Conservation (phyloP, 2,329 filamentous ascomycete genomes). For the Botrytis aclada region DNA sequence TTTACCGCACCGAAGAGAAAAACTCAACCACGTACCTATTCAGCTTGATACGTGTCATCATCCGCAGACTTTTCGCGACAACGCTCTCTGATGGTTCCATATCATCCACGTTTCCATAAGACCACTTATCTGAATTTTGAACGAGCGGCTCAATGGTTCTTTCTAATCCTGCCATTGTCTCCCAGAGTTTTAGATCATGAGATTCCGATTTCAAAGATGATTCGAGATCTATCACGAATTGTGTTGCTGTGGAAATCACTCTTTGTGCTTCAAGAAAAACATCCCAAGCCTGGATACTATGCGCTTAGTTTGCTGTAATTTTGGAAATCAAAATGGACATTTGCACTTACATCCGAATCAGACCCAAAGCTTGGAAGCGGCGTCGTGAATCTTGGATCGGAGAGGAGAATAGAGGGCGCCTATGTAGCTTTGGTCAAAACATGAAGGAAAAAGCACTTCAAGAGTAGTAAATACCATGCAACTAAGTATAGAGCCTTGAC, state of each 20-base stretch:
- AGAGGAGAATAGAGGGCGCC: constrained; percentile 45
- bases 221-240: constrained; percentile 49
- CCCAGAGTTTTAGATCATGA: constrained; percentile 43
- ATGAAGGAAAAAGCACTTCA: neutral
- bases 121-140: constrained; percentile 29
- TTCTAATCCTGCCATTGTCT: constrained; percentile 33
- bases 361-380: constrained; percentile 42
- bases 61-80: constrained; percentile 45
- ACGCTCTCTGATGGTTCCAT: constrained; percentile 39
- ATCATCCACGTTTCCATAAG: constrained; percentile 39
- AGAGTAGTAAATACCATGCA: constrained; percentile 42
- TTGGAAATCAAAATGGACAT: neutral
- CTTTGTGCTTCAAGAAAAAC: constrained; percentile 48
- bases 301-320: neutral
- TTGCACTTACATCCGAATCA: constrained; percentile 41
- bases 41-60: constrained; percentile 49
- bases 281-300: constrained; percentile 37
- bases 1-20: neutral
- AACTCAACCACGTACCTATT: neutral
- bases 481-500: constrained; percentile 51
- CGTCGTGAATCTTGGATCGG: constrained; percentile 46
- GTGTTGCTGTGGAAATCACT: constrained; percentile 46
- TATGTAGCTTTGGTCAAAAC: constrained; percentile 29
- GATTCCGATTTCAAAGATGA: constrained; percentile 41
- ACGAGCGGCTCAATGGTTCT: constrained; percentile 29